Conservation (phyloP, 805 yeast species). For the Millerago galiae region DNA sequence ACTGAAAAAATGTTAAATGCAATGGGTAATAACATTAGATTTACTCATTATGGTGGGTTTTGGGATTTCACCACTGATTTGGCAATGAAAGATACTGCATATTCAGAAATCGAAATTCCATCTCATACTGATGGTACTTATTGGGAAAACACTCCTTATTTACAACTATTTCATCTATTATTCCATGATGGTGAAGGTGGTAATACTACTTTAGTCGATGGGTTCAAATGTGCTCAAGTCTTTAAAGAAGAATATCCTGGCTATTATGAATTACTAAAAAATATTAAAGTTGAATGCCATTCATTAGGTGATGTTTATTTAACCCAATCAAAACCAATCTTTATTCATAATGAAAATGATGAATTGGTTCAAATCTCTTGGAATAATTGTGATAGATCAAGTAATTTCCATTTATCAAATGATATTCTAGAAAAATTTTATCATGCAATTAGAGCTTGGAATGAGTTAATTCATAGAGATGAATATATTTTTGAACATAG, state of each 20-base stretch:
- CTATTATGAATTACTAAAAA: constrained; percentile 43
- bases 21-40: constrained; percentile 49
- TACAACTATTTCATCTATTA: constrained; percentile 61
- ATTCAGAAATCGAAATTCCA: constrained; percentile 58
- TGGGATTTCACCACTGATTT: constrained; percentile 74
- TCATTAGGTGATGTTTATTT: constrained; percentile 70
- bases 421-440: constrained; percentile 46
- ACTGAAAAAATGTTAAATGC: constrained; percentile 52
- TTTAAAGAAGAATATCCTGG: constrained; percentile 42
- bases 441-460: constrained; percentile 53
- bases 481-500: constrained; percentile 48
- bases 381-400: constrained; percentile 66
- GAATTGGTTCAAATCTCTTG: constrained; percentile 57
- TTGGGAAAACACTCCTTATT: constrained; percentile 68
- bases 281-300: constrained; percentile 56
- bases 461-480: constrained; percentile 39
- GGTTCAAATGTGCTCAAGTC: constrained; percentile 51
- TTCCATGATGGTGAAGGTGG: constrained; percentile 65
- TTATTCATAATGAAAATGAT: constrained; percentile 45
- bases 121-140: constrained; percentile 72
- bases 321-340: constrained; percentile 57
- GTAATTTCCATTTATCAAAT: constrained; percentile 35
- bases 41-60: constrained; percentile 75
- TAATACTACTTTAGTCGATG: constrained; percentile 59
- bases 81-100: constrained; percentile 64